Percentiles rank a stretch among this genome's conserved stretches.
These are phyloP conservation scores for Ganoderma leucocontextum DNA, from an alignment of 1,284 basidiomycete species.

Conservation along the genomic window DNA sequence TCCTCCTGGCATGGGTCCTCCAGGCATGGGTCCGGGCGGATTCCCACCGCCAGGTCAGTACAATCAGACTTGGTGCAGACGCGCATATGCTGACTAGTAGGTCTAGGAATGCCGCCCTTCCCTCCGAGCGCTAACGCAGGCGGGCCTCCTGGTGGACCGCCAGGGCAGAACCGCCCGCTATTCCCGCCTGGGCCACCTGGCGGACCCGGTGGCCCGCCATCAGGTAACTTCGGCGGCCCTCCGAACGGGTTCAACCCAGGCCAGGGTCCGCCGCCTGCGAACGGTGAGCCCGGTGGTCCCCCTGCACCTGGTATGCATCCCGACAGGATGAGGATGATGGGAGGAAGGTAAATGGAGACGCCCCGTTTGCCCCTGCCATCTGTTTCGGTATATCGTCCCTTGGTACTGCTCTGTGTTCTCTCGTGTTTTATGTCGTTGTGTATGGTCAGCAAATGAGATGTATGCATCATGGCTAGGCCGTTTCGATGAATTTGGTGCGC, in stretches of 20 bases:
- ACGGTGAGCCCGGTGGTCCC: constrained; percentile 37
- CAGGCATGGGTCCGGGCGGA: constrained; percentile 45
- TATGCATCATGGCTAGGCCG: not conserved
- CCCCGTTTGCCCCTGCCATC: not conserved
- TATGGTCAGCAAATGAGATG: constrained; percentile 2
- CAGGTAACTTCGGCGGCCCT: constrained; percentile 48
- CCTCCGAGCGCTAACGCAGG: constrained; percentile 53
- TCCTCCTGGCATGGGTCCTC: constrained; percentile 46
- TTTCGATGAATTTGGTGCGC: not conserved
- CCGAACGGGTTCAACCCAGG: constrained; percentile 46
- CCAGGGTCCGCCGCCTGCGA: constrained; percentile 43
- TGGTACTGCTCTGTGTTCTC: not conserved
- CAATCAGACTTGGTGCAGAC: not conserved
- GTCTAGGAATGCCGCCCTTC: constrained; percentile 58
- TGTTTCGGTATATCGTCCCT: not conserved
- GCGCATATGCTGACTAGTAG: not conserved
- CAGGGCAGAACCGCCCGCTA: constrained; percentile 52
- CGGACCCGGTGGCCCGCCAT: constrained; percentile 39
- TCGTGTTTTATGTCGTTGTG: constrained; percentile 1
- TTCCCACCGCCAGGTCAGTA: constrained; percentile 39
- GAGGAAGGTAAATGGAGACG: constrained; percentile 39
- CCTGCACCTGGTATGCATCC: constrained; percentile 75
- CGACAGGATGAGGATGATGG: constrained; percentile 88
- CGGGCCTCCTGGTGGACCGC: constrained; percentile 44
- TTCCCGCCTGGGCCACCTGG: constrained; percentile 62